A percentile compares a stretch with the other conserved stretches of the same genome.
Conservation (phyloP, 805 yeast genomes). For the Starmera dryadoides region DNA sequence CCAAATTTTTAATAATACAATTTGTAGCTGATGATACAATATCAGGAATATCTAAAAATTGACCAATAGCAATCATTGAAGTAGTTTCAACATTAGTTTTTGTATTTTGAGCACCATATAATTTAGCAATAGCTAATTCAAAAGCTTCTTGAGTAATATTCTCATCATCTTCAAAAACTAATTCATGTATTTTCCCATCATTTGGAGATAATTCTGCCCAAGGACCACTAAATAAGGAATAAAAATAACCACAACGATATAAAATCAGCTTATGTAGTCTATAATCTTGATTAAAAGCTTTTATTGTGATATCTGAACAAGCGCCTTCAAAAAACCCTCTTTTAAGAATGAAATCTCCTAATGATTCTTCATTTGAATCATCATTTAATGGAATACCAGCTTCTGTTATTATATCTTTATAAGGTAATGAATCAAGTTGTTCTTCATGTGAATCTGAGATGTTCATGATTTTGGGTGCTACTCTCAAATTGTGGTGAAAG, state of each 20-base stretch:
- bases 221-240: constrained; percentile 32
- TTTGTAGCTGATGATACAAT: constrained; percentile 38
- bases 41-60: constrained; percentile 38
- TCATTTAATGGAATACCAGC: constrained; percentile 20
- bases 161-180: constrained; percentile 34
- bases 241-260: constrained; percentile 40
- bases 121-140: constrained; percentile 37
- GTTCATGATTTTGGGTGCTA: too few relatives aligned
- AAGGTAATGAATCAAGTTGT: not conserved
- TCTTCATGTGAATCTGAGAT: not conserved
- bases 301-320: constrained; percentile 40
- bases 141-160: constrained; percentile 37
- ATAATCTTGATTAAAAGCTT: constrained; percentile 38
- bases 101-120: constrained; percentile 36
- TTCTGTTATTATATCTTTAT: not conserved
- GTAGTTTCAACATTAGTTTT: constrained; percentile 27
- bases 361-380: constrained; percentile 15
- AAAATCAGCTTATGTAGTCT: constrained; percentile 39
- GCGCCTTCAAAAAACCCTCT: constrained; percentile 37
- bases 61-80: constrained; percentile 42
- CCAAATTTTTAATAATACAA: constrained; percentile 25
- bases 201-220: constrained; percentile 30
- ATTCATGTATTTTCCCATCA: constrained; percentile 13
- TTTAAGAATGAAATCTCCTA: constrained; percentile 26
- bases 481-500: too few relatives aligned